A percentile compares a stretch with the other conserved stretches of the same genome.
Evolutionary conservation across 306 rosid species (phyloP).

Genomic region (apple (Malus domestica)): DNA sequence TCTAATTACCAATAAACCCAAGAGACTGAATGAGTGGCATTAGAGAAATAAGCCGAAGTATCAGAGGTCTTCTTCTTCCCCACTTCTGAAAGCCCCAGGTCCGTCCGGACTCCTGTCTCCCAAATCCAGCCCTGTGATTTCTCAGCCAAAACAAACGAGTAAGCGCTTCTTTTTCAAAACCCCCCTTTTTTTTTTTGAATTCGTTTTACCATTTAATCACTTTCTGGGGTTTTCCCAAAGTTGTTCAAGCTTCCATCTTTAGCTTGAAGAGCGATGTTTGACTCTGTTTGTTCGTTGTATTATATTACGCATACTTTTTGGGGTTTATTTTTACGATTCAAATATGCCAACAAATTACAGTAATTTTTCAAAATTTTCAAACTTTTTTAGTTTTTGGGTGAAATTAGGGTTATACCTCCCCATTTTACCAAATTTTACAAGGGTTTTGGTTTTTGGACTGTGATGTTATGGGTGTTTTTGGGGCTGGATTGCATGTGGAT

Average conservation of each 20-base stretch:
- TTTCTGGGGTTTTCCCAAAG: not conserved
- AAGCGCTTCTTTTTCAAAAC: not conserved
- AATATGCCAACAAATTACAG: not conserved
- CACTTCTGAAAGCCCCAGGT: not conserved
- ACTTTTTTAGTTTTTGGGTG: not conserved
- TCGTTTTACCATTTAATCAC: too few species aligned
- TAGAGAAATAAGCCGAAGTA: not conserved
- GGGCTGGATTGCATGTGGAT: not conserved
- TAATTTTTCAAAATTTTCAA: not conserved
- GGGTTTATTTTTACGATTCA: not conserved
- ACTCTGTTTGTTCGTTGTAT: not conserved
- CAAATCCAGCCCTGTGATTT: not conserved
- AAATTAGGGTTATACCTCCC: not conserved
- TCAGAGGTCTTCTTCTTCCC: not conserved
- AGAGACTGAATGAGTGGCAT: not conserved
- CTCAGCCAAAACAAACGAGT: slow-evolving; percentile 7
- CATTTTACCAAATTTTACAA: not conserved
- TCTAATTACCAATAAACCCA: not conserved
- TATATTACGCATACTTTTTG: not conserved
- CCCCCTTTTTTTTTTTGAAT: not conserved
- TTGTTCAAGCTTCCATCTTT: not conserved
- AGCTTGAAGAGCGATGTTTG: not conserved
- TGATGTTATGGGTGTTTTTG: not conserved
- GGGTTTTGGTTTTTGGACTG: not conserved
- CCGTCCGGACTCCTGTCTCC: not conserved